Conservation (phyloP, 768 basidiomycete genomes). For the Amanita thiersii region DNA sequence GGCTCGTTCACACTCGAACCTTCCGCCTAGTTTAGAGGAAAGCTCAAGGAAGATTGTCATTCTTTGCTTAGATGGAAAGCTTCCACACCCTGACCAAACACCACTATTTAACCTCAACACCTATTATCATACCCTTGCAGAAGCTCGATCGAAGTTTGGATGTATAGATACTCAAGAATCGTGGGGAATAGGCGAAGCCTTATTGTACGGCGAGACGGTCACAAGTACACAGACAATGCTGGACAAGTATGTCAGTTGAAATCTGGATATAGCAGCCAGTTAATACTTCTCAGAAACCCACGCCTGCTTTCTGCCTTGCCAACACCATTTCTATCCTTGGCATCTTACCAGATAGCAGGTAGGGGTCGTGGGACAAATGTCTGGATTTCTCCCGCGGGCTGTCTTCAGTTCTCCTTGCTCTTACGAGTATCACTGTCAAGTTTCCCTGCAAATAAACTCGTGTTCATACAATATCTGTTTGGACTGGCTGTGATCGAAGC, state of each 20-base stretch:
- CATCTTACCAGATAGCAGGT: constrained; percentile 81
- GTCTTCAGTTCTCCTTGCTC: constrained; percentile 77
- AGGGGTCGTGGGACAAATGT: constrained; percentile 83
- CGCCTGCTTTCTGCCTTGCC: constrained; percentile 61
- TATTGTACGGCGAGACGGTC: constrained; percentile 84
- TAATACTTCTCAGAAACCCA: constrained; percentile 53
- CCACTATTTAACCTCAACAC: constrained; percentile 64
- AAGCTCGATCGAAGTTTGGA: constrained; percentile 20
- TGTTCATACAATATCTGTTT: constrained; percentile 92
- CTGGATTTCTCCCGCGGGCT: constrained; percentile 91
- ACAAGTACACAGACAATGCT: constrained; percentile 94
- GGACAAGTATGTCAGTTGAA: constrained; percentile 60
- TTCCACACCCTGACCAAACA: constrained; percentile 45
- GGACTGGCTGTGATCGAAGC: constrained; percentile 86
- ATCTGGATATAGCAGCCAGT: constrained; percentile 4
- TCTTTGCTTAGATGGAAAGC: constrained; percentile 34
- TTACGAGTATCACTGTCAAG: constrained; percentile 46
- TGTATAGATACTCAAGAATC: constrained; percentile 14
- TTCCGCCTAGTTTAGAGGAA: constrained; percentile 11
- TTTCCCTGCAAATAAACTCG: constrained; percentile 58
- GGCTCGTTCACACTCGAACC: constrained; percentile 18
- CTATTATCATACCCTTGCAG: constrained; percentile 51
- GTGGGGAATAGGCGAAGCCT: constrained; percentile 66
- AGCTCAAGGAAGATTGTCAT: constrained; percentile 49
- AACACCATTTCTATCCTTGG: constrained; percentile 73